Base-by-base conservation (phyloP, 805 yeast genomes). In the Candida corydali region DNA sequence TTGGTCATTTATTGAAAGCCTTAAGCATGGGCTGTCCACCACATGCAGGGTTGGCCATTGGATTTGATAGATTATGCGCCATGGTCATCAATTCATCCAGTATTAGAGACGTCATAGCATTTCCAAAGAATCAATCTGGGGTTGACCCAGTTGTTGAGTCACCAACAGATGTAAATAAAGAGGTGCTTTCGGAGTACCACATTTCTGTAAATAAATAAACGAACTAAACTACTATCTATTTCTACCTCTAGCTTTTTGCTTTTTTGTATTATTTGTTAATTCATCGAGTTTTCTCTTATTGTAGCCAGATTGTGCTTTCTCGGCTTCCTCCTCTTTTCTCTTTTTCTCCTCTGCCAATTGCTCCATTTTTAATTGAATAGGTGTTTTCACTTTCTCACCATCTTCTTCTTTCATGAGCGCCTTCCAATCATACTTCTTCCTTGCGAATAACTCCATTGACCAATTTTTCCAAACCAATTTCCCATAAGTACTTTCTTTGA, bases 21-120 rank as follows among this genome's bases (percentile, higher is more conserved):
- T 75, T 93, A 38, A 76, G 76, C 17, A 77, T 84, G 63, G 98
- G 98, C 1, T 87, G 98, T 52, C 99, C 99, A 1, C 99, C 99
- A 1, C 99, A 93, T 61, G 96, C 97, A 2, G 99, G 99, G 0
- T 68, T 93, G 26, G 99, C 98, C 0, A 69, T 93, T 24, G 99
- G 98, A 0, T 85, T 93, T 47, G 99, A 93, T 56, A 68, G 99
- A 43, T 65, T 93, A 69, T 80, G 94, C 50, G 93, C 98, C 0
- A 87, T 91, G 91, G 55, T 91, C 22, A 59, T 81, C n/a, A 93
- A 87, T 0, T 69, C 82, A 14, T 52, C 68, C 4, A 85, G 86
- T 44, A 89, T 93, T 23, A 66, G 96, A 46, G 97, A 93, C 53
- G 98, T 93, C 3, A 82, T 93, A 42, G 95, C 98, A 1, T 93